These are phyloP conservation scores for Cyclotella sp. DNA, from an alignment of 108 stramenopile genomes.

Conservation along the genomic window DNA sequence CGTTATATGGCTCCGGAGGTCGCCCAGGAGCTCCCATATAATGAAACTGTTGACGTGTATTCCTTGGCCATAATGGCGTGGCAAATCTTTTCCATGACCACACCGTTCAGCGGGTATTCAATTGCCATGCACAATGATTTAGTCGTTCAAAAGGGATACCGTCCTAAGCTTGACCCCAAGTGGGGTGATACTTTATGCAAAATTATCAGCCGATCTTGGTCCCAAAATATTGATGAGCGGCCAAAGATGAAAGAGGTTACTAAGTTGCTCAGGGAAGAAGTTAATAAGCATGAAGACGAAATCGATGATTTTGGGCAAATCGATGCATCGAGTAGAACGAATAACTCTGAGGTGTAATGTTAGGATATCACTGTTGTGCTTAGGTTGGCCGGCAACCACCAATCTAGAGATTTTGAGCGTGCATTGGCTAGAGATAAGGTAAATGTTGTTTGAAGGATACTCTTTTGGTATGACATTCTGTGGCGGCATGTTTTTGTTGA, in stretches of 20 bases:
- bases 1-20: conserved; percentile 87
- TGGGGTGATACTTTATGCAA: conserved; percentile 53
- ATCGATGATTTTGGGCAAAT: conserved; percentile 35
- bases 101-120: conserved; percentile 70
- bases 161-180: conserved; percentile 65
- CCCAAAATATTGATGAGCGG: conserved; percentile 61
- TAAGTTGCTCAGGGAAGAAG: conserved; percentile 68
- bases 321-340: conserved; percentile 46
- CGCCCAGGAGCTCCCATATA: conserved; percentile 77
- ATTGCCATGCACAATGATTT: conserved; percentile 63
- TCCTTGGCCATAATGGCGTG: conserved; percentile 86
- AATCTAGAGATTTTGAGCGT: no score
- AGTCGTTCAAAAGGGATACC: conserved; percentile 60
- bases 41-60: conserved; percentile 87
- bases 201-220: conserved; percentile 40
- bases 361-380: no score
- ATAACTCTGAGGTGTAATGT: conserved; percentile 20
- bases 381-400: no score
- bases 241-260: conserved; percentile 66
- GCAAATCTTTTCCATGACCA: conserved; percentile 77
- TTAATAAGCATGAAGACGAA: conserved; percentile 64
- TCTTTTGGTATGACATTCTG: no score
- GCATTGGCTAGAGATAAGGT: no score
- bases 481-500: no score
- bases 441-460: no score